Conservation (phyloP, 1,284 basidiomycete species). For the Sparassis latifolia region DNA sequence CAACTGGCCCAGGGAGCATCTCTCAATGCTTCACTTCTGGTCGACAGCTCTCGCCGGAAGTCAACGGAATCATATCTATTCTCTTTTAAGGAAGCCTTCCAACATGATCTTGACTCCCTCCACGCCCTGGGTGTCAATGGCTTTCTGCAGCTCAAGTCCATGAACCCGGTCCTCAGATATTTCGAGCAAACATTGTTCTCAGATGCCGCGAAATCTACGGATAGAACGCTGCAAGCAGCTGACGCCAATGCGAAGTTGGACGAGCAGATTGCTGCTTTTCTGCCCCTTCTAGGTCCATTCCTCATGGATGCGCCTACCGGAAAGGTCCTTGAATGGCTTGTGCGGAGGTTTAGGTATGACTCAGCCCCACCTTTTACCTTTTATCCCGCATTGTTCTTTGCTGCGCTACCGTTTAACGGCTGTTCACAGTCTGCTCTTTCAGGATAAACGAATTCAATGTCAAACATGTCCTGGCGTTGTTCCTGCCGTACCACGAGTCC, state of each 20-base stretch:
- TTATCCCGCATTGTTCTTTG: neutral
- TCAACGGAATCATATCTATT: constrained; percentile 80
- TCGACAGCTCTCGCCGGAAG: constrained; percentile 60
- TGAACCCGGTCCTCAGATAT: constrained; percentile 58
- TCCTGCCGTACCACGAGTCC: constrained; percentile 93
- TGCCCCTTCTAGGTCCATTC: constrained; percentile 74
- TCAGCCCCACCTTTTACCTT: neutral
- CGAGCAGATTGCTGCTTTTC: constrained; percentile 52
- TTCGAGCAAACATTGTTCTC: constrained; percentile 83
- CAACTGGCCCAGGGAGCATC: constrained; percentile 83
- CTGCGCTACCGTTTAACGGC: neutral
- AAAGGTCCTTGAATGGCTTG: constrained; percentile 95
- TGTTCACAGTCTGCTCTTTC: neutral
- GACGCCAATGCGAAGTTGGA: constrained; percentile 65
- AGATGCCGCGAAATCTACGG: constrained; percentile 67
- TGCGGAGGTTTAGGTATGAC: constrained; percentile 79
- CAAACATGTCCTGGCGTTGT: constrained; percentile 71
- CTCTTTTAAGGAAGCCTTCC: constrained; percentile 70
- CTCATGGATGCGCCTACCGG: constrained; percentile 78
- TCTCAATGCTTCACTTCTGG: constrained; percentile 72
- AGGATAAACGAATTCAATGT: constrained; percentile 95
- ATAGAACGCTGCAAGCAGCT: constrained; percentile 74
- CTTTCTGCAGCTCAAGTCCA: constrained; percentile 66
- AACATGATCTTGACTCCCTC: constrained; percentile 84
- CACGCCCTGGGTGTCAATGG: constrained; percentile 81